Conservation (phyloP, 2,329 filamentous ascomycete species). For the Colletotrichum salicis region DNA sequence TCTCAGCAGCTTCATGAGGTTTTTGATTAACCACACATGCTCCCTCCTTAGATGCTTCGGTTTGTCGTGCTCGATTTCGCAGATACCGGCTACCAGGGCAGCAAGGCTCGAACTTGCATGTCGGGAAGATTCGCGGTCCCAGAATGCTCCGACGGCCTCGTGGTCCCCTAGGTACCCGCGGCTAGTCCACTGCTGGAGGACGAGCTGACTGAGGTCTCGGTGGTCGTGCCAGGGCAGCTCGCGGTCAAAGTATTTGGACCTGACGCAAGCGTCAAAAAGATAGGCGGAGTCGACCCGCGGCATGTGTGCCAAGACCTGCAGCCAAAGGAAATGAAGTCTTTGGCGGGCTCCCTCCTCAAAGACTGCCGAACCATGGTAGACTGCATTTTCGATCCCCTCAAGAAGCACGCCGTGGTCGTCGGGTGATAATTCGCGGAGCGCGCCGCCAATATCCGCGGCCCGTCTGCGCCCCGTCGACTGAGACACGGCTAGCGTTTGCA, state of each 20-base stretch:
- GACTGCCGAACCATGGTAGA: slow-evolving; percentile 8
- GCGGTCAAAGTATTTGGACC: slow-evolving; percentile 27
- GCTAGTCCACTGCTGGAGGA: slow-evolving; percentile 39
- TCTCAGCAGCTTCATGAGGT: slow-evolving; percentile 32
- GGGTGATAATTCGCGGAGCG: slow-evolving; percentile 14
- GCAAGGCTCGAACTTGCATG: slow-evolving; percentile 11
- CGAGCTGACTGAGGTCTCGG: slow-evolving; percentile 35
- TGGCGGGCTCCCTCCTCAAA: neutral
- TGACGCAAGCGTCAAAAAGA: slow-evolving; percentile 35
- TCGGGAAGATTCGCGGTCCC: neutral
- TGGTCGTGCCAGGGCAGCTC: slow-evolving; percentile 9
- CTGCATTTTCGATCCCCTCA: slow-evolving; percentile 6
- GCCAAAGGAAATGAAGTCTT: slow-evolving; percentile 33
- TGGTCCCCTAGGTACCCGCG: slow-evolving; percentile 24
- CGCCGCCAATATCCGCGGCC: slow-evolving; percentile 30
- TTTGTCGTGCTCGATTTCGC: neutral
- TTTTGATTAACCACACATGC: slow-evolving; percentile 16
- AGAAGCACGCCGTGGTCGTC: slow-evolving; percentile 15
- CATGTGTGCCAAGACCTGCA: slow-evolving; percentile 37
- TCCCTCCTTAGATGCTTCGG: neutral
- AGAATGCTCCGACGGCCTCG: neutral
- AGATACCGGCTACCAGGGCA: slow-evolving; percentile 12
- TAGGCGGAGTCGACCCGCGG: slow-evolving; percentile 28
- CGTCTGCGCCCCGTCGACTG: neutral
- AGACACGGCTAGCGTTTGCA: slow-evolving; percentile 26